Conservation (phyloP, 805 yeast species). For the Teunomyces tritomae region DNA sequence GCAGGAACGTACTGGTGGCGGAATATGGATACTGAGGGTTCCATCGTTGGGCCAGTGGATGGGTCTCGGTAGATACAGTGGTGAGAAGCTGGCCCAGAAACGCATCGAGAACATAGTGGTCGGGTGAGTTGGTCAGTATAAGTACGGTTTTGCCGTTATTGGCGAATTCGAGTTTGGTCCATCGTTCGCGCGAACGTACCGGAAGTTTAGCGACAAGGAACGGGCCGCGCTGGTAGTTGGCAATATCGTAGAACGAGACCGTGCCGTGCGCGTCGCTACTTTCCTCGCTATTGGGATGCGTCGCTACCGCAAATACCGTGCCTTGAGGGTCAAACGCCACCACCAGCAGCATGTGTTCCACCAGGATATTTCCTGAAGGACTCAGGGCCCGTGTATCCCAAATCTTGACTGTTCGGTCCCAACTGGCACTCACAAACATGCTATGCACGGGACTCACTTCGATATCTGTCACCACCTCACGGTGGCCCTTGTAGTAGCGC, state of each 20-base stretch:
- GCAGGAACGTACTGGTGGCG: conserved; percentile 36
- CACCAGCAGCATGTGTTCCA: conserved; percentile 48
- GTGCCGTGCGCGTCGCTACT: conserved; percentile 1
- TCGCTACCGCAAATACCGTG: conserved; percentile 67
- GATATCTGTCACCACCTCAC: conserved; percentile 66
- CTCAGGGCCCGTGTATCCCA: conserved; percentile 82
- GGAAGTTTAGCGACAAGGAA: conserved; percentile 33
- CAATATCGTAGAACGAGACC: conserved; percentile 57
- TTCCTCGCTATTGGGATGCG: not conserved
- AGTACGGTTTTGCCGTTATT: conserved; percentile 69
- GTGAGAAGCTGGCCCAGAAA: conserved; percentile 55
- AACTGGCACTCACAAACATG: conserved; percentile 61
- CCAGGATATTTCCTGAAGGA: conserved; percentile 57
- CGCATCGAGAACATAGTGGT: conserved; percentile 67
- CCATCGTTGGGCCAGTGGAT: conserved; percentile 11
- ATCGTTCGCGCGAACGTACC: conserved; percentile 25
- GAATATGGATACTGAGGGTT: conserved; percentile 26
- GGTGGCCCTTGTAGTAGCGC: conserved; percentile 87
- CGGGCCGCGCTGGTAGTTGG: conserved; percentile 57
- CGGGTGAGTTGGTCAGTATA: conserved; percentile 50
- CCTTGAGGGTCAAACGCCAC: conserved; percentile 85
- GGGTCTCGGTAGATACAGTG: conserved; percentile 10
- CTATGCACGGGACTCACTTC: conserved; percentile 73
- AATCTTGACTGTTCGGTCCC: conserved; percentile 75
- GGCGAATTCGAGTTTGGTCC: conserved; percentile 75